A percentile compares a stretch with the other conserved stretches of the same genome.
Evolutionary conservation across 345 rosid species (phyloP).

Genomic region (Rubroshorea leprosula): DNA sequence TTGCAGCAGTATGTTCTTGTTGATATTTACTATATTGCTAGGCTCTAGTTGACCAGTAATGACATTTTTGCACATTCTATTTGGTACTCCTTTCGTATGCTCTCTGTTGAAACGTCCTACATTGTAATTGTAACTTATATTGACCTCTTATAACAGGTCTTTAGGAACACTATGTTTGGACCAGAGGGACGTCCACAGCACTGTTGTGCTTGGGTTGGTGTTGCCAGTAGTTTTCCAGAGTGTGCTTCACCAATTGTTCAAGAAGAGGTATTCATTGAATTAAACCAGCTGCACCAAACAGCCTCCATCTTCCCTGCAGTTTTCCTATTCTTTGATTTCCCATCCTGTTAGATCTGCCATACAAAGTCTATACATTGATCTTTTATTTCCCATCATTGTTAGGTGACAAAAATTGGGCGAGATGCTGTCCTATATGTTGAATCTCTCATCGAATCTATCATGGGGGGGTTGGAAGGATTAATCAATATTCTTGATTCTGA

Average conservation of each 20-base stretch:
- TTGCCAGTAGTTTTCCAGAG: constrained; percentile 96
- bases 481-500: constrained; percentile 98
- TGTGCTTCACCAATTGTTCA: constrained; percentile 93
- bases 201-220: constrained; percentile 99
- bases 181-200: constrained; percentile 99
- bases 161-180: constrained; percentile 99
- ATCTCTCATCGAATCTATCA: constrained; percentile 95
- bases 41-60: neutral
- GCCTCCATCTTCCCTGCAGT: neutral
- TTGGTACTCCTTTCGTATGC: constrained; percentile 11
- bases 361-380: neutral
- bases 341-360: neutral
- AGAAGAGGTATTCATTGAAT: constrained; percentile 66
- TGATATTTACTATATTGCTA: neutral
- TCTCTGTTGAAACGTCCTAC: constrained; percentile 16
- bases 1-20: constrained; percentile 63
- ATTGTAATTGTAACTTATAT: constrained; percentile 16
- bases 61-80: neutral
- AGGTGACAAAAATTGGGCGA: constrained; percentile 94
- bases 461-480: constrained; percentile 98
- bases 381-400: constrained; percentile 11
- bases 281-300: neutral
- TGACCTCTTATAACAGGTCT: constrained; percentile 52
- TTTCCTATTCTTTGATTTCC: constrained; percentile 4
- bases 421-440: constrained; percentile 97